These are phyloP conservation scores for Periconia macrospinosa DNA, from an alignment of 2,329 filamentous ascomycete genomes.

Conservation along the genomic window DNA sequence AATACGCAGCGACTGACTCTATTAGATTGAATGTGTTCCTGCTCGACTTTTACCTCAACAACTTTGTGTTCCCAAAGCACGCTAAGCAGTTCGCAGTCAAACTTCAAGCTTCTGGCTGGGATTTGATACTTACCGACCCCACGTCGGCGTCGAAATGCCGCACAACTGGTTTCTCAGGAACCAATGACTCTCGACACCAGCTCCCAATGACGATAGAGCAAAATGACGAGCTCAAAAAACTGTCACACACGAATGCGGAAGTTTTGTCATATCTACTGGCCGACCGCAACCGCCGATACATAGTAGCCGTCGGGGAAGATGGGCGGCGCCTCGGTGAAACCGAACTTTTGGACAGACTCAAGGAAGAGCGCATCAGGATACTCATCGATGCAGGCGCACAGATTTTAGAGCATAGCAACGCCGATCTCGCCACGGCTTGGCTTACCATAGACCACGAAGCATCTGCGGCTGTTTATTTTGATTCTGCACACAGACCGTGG, in stretches of 20 bases:
- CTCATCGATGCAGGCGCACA: conserved; percentile 68
- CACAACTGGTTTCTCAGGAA: conserved; percentile 73
- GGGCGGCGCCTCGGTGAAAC: conserved; percentile 47
- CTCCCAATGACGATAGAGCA: conserved; percentile 66
- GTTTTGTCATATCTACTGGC: conserved; percentile 63
- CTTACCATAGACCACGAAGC: conserved; percentile 50
- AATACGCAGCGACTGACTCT: no score
- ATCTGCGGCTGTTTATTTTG: conserved; percentile 59
- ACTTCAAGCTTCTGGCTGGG: conserved; percentile 68
- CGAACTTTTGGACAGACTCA: conserved; percentile 49
- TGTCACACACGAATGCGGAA: conserved; percentile 65
- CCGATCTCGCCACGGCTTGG: conserved; percentile 54
- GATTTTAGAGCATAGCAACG: conserved; percentile 64
- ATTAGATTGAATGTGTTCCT: conserved; percentile 54
- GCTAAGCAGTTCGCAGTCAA: conserved; percentile 67
- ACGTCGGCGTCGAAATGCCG: conserved; percentile 21
- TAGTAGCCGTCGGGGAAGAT: conserved; percentile 36
- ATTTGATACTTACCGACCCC: conserved; percentile 56
- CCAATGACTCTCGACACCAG: conserved; percentile 65
- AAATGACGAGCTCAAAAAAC: conserved; percentile 60
- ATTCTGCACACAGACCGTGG: conserved; percentile 48
- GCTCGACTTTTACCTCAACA: conserved; percentile 68
- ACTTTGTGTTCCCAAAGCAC: conserved; percentile 66
- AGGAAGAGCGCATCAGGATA: conserved; percentile 48
- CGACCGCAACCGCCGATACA: conserved; percentile 54